Percentiles rank a stretch among this genome's conserved stretches.
These are phyloP conservation scores for Trypanosoma lewisi DNA, from an alignment of 208 protist genomes.

Conservation along the genomic window DNA sequence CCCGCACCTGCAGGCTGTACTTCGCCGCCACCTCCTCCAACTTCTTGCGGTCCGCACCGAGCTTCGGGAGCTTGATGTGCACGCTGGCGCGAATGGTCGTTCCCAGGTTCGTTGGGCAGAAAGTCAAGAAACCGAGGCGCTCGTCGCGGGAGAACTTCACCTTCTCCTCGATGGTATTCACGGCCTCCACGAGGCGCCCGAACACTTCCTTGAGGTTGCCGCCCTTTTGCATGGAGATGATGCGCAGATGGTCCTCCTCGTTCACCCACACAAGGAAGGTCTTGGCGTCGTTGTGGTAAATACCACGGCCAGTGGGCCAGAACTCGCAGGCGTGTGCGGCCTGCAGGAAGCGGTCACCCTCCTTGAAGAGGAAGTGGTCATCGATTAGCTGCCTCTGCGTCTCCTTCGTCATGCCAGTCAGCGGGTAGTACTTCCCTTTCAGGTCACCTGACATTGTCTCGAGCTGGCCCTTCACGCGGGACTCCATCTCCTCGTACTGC, in stretches of 20 bases:
- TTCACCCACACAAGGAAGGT: slow-evolving; percentile 71
- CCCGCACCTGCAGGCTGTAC: slow-evolving; percentile 57
- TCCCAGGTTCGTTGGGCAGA: slow-evolving; percentile 63
- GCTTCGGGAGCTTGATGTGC: slow-evolving; percentile 55
- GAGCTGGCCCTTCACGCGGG: slow-evolving; percentile 36
- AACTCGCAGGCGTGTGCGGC: slow-evolving; percentile 50
- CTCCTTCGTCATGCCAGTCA: slow-evolving; percentile 52
- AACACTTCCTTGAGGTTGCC: slow-evolving; percentile 63
- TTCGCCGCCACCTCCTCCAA: slow-evolving; percentile 48
- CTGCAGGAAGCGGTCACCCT: slow-evolving; percentile 62
- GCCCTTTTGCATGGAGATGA: slow-evolving; percentile 70
- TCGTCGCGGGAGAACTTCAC: slow-evolving; percentile 52
- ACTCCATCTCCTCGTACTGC: slow-evolving; percentile 56
- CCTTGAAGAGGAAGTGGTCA: slow-evolving; percentile 71
- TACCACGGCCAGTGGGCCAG: slow-evolving; percentile 62
- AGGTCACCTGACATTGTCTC: slow-evolving; percentile 42
- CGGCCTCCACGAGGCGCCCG: slow-evolving; percentile 37
- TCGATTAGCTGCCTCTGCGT: slow-evolving; percentile 60
- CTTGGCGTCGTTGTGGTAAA: slow-evolving; percentile 75
- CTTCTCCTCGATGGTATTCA: slow-evolving; percentile 38
- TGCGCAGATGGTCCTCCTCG: slow-evolving; percentile 73
- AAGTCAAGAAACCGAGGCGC: slow-evolving; percentile 49
- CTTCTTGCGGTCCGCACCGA: slow-evolving; percentile 37
- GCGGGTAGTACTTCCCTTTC: slow-evolving; percentile 53
- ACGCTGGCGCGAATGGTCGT: slow-evolving; percentile 55